These are phyloP conservation scores for Anthracocystis walkeri DNA, from an alignment of 1,284 basidiomycete genomes.

Conservation along the genomic window DNA sequence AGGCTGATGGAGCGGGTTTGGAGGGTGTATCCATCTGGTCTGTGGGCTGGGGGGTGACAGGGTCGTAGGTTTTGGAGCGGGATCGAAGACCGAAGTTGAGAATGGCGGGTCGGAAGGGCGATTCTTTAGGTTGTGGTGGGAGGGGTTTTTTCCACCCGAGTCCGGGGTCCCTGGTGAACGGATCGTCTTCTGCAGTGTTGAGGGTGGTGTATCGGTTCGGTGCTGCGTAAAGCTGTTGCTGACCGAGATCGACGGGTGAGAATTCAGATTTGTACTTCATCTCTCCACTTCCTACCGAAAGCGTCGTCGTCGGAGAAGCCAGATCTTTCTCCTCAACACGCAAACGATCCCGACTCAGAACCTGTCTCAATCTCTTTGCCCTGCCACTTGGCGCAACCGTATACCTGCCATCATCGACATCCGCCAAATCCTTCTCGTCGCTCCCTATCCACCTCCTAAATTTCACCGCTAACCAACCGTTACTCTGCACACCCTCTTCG, in stretches of 20 bases:
- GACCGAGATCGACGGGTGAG: slow-evolving; percentile 14
- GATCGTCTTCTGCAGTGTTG: slow-evolving; percentile 9
- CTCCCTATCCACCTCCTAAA: slow-evolving; percentile 32
- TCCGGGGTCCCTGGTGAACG: neutral
- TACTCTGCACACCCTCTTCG: slow-evolving; percentile 34
- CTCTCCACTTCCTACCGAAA: slow-evolving; percentile 32
- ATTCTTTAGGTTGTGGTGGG: slow-evolving; percentile 34
- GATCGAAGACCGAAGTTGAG: slow-evolving; percentile 41
- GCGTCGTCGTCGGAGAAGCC: slow-evolving; percentile 27
- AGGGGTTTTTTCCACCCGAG: slow-evolving; percentile 30
- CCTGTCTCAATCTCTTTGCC: slow-evolving; percentile 10
- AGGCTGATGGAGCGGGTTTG: slow-evolving; percentile 8
- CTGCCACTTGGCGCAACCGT: slow-evolving; percentile 6
- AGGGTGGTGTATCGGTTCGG: neutral
- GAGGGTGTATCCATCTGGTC: slow-evolving; percentile 19
- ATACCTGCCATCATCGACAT: slow-evolving; percentile 6
- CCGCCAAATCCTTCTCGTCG: slow-evolving; percentile 7
- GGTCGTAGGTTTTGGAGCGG: slow-evolving; percentile 35
- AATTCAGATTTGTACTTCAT: slow-evolving; percentile 33
- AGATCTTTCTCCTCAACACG: neutral
- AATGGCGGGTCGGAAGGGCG: slow-evolving; percentile 28
- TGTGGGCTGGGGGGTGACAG: neutral
- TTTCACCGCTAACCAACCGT: slow-evolving; percentile 34
- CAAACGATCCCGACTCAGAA: slow-evolving; percentile 20
- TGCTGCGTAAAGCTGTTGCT: neutral